Percentiles rank a stretch among this genome's conserved stretches.
Evolutionary conservation across 73 alveolate genomes (phyloP).

Genomic region (Effrenium voratum): DNA sequence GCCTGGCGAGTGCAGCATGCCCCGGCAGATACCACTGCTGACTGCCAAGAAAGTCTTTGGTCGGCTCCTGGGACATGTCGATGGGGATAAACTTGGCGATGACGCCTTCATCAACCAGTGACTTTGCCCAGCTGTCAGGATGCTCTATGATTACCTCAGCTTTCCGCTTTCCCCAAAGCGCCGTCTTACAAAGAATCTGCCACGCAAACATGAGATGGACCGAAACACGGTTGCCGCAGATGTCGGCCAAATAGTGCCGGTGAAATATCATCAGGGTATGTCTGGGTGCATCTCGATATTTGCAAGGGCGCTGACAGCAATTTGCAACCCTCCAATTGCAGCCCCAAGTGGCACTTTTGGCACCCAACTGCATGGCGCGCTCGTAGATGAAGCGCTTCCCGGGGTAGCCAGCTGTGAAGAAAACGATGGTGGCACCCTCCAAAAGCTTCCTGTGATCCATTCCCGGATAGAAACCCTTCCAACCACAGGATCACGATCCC

Average conservation of each 20-base stretch:
- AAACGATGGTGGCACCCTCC: slow-evolving; percentile 82
- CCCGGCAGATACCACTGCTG: too few species aligned
- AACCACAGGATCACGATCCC: too few species aligned
- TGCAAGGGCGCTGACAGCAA: not conserved
- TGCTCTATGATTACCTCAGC: slow-evolving; percentile 77
- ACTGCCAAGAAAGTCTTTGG: too few species aligned
- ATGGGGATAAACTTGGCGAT: slow-evolving; percentile 85
- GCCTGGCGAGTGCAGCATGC: too few species aligned
- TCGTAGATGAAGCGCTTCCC: slow-evolving; percentile 86
- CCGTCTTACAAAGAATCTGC: not conserved
- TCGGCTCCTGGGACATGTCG: slow-evolving; percentile 63
- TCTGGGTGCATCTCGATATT: not conserved
- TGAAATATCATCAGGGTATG: too few species aligned
- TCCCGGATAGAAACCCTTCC: too few species aligned
- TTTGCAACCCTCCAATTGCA: not conserved
- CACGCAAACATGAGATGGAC: not conserved
- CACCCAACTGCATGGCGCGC: slow-evolving; percentile 84
- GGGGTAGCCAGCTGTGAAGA: slow-evolving; percentile 82
- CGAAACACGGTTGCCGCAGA: not conserved
- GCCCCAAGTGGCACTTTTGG: slow-evolving; percentile 7
- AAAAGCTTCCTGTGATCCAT: slow-evolving; percentile 49
- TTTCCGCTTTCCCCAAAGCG: too few species aligned
- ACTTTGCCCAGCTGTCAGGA: slow-evolving; percentile 86
- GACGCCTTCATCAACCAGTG: slow-evolving; percentile 90
- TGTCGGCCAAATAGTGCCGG: not conserved